Conservation (phyloP, 2,329 filamentous ascomycete genomes). For the Arthrobotrys entomopaga region DNA sequence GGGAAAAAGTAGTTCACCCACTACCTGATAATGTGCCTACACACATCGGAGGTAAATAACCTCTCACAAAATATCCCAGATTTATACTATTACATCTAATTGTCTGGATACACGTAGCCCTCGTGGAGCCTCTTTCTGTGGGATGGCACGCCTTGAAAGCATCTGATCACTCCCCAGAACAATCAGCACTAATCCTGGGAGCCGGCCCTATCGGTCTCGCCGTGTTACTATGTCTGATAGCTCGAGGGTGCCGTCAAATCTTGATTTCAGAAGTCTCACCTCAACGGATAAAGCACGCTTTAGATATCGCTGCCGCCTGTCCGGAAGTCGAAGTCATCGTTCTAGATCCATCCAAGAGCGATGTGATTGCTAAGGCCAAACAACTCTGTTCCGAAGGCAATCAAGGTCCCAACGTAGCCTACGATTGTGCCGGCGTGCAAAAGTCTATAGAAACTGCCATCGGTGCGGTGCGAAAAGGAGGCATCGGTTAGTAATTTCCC, state of each 20-base stretch:
- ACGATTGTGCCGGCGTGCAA: constrained; percentile 49
- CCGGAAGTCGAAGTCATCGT: constrained; percentile 39
- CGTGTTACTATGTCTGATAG: constrained; percentile 69
- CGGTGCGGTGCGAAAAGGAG: constrained; percentile 40
- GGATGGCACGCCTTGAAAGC: constrained; percentile 71
- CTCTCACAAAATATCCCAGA: constrained; percentile 21
- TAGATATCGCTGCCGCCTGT: constrained; percentile 36
- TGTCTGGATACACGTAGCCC: constrained; percentile 62
- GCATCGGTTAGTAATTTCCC: constrained; percentile 21
- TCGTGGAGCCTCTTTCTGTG: constrained; percentile 73
- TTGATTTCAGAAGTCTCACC: constrained; percentile 70
- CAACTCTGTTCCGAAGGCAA: constrained; percentile 41
- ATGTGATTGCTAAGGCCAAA: constrained; percentile 40
- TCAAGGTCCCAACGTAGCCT: constrained; percentile 42
- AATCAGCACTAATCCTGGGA: constrained; percentile 69
- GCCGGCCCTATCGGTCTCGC: constrained; percentile 73
- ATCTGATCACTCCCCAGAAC: constrained; percentile 64
- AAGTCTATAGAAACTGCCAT: constrained; percentile 46
- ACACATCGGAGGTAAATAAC: constrained; percentile 63
- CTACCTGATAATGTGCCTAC: constrained; percentile 64
- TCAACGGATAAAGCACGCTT: constrained; percentile 44
- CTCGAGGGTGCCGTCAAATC: constrained; percentile 67
- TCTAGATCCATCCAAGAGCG: constrained; percentile 35
- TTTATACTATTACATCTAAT: constrained; percentile 58
- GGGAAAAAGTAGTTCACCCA: constrained; percentile 66